Evolutionary conservation across 1,139 yeast species (phyloP).

Genomic region (Yamadazyma taylorii): DNA sequence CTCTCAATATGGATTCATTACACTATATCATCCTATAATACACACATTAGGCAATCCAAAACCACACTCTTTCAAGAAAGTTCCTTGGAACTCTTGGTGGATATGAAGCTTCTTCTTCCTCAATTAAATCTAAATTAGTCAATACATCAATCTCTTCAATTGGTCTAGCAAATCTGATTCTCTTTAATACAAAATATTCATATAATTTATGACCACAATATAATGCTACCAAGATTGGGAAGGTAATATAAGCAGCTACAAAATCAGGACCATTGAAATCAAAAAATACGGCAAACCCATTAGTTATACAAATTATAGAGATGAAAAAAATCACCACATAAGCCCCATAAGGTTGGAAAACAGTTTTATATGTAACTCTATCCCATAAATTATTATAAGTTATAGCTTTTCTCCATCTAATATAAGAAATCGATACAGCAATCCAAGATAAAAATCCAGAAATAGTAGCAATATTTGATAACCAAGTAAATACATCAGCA

Average conservation of each 20-base stretch:
- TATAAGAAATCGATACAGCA: constrained; percentile 43
- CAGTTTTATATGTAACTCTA: constrained; percentile 49
- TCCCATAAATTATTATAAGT: constrained; percentile 38
- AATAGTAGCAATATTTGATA: constrained; percentile 69
- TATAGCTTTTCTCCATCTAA: constrained; percentile 58
- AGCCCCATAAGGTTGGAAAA: constrained; percentile 51
- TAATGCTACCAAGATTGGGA: constrained; percentile 43
- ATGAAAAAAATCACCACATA: constrained; percentile 50
- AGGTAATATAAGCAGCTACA: constrained; percentile 60
- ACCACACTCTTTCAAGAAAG: constrained; percentile 36
- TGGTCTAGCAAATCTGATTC: constrained; percentile 21
- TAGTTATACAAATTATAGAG: constrained; percentile 48
- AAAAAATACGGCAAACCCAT: constrained; percentile 61
- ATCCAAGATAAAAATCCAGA: constrained; percentile 74
- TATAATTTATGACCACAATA: constrained; percentile 45
- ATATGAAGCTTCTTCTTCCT: constrained; percentile 34
- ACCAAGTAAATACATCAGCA: constrained; percentile 59
- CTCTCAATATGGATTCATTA: too few species aligned
- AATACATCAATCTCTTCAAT: constrained; percentile 43
- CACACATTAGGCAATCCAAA: constrained; percentile 30
- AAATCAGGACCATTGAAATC: constrained; percentile 52
- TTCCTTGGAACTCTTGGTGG: constrained; percentile 35
- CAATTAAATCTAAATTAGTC: constrained; percentile 47
- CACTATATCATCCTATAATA: background rate
- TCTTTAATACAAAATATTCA: constrained; percentile 26